A percentile compares a stretch with the other conserved stretches of the same genome.
These are phyloP conservation scores for Lumnitzera racemosa DNA, from an alignment of 345 rosid genomes.

Conservation along the genomic window DNA sequence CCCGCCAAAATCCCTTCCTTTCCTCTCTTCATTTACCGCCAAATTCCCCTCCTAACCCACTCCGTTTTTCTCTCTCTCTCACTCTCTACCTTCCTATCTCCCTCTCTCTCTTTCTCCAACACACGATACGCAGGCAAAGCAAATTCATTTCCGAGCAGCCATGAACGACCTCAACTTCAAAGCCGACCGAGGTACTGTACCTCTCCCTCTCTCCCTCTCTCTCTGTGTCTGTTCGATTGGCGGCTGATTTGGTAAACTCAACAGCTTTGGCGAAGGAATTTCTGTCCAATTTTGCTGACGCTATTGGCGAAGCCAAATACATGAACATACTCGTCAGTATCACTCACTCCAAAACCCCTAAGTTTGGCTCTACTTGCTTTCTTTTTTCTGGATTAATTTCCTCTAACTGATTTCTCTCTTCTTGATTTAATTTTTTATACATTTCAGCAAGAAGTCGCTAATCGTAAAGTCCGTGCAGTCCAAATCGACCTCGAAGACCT, in stretches of 20 bases:
- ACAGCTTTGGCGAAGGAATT: constrained; percentile 75
- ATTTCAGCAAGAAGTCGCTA: constrained; percentile 82
- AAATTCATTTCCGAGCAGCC: constrained; percentile 10
- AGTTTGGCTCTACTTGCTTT: not conserved
- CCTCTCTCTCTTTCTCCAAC: constrained; percentile 3
- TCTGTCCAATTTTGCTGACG: constrained; percentile 58
- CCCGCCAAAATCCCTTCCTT: constrained; percentile 39
- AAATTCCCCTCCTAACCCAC: constrained; percentile 3
- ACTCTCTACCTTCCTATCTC: not conserved
- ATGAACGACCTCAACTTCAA: constrained; percentile 58
- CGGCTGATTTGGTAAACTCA: not conserved
- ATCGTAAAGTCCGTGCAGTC: constrained; percentile 63
- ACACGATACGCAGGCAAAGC: not conserved
- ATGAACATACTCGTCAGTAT: constrained; percentile 70
- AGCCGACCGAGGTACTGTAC: constrained; percentile 49
- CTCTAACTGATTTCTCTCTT: not conserved
- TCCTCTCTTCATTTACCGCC: constrained; percentile 4
- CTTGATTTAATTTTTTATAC: not conserved
- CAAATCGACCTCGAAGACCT: constrained; percentile 80
- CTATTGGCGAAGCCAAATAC: constrained; percentile 71
- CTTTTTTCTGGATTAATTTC: not conserved
- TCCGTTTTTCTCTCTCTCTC: not conserved
- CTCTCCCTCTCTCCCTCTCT: not conserved
- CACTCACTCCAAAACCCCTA: not conserved
- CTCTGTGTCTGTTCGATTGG: not conserved